These are phyloP conservation scores for Globisporangium parvum DNA, from an alignment of 352 stramenopile species.

Conservation along the genomic window DNA sequence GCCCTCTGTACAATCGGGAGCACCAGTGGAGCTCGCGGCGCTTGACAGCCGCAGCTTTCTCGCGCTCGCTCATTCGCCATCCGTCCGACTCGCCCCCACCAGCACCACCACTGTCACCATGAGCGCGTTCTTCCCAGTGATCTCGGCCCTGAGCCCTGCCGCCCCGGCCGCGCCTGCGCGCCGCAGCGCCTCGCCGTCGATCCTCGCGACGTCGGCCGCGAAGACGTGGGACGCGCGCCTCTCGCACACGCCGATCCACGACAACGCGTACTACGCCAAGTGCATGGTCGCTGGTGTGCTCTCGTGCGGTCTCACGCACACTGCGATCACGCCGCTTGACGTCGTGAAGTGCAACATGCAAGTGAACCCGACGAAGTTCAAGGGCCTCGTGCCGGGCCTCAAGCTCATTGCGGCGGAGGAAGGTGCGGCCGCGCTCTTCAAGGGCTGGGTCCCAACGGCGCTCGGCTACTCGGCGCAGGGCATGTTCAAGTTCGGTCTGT, in stretches of 20 bases:
- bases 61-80: conserved; percentile 47
- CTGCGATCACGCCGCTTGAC: conserved; percentile 89
- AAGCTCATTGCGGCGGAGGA: conserved; percentile 87
- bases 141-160: conserved; percentile 62
- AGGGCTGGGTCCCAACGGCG: conserved; percentile 89
- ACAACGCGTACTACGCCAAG: conserved; percentile 91
- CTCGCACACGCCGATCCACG: conserved; percentile 76
- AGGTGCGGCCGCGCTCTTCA: conserved; percentile 76
- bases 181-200: conserved; percentile 24
- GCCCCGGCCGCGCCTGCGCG: conserved; percentile 34
- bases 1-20: not conserved
- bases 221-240: conserved; percentile 76
- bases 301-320: conserved; percentile 92
- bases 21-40: not conserved
- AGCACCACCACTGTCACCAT: conserved; percentile 22
- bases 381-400: conserved; percentile 65
- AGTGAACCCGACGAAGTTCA: conserved; percentile 87
- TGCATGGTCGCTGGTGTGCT: conserved; percentile 92
- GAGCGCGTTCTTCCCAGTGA: conserved; percentile 75
- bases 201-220: conserved; percentile 69
- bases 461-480: conserved; percentile 90
- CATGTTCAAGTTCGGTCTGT: conserved; percentile 93
- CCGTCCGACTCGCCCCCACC: conserved; percentile 40
- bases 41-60: conserved; percentile 15
- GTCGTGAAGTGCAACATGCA: conserved; percentile 96